Evolutionary conservation across 2,329 filamentous ascomycete species (phyloP).

Genomic region (Colletotrichum sp.): DNA sequence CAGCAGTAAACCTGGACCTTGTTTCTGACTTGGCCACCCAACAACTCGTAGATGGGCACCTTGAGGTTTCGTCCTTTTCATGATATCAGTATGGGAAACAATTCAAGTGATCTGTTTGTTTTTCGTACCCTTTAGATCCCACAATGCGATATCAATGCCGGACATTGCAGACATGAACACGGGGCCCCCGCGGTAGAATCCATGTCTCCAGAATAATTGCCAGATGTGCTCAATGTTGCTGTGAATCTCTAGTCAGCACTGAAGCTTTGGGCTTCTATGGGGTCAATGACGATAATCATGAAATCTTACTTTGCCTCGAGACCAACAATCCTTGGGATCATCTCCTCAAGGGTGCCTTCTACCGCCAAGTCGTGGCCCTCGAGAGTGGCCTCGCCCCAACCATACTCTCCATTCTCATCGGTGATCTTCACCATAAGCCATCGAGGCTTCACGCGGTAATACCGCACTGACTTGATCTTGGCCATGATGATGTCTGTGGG

Average conservation of each 20-base stretch:
- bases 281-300: too few species aligned
- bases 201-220: constrained; percentile 68
- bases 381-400: constrained; percentile 71
- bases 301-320: constrained; percentile 64
- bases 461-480: constrained; percentile 65
- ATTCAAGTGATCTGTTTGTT: background rate
- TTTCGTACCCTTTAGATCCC: constrained; percentile 64
- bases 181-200: constrained; percentile 73
- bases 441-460: constrained; percentile 69
- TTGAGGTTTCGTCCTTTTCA: constrained; percentile 22
- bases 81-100: background rate
- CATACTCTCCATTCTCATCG: constrained; percentile 61
- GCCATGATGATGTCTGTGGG: constrained; percentile 19
- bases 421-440: constrained; percentile 75
- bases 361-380: constrained; percentile 71
- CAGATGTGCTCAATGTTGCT: constrained; percentile 75
- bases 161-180: constrained; percentile 76
- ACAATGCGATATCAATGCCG: constrained; percentile 73
- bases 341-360: constrained; percentile 68
- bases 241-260: background rate
- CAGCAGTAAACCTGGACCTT: constrained; percentile 71
- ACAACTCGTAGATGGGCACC: constrained; percentile 68
- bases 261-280: background rate
- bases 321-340: constrained; percentile 60
- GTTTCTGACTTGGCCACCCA: constrained; percentile 69